A percentile compares a stretch with the other conserved stretches of the same genome.
Evolutionary conservation across 1,284 basidiomycete species (phyloP).

Genomic region (Porodaedalea pini): DNA sequence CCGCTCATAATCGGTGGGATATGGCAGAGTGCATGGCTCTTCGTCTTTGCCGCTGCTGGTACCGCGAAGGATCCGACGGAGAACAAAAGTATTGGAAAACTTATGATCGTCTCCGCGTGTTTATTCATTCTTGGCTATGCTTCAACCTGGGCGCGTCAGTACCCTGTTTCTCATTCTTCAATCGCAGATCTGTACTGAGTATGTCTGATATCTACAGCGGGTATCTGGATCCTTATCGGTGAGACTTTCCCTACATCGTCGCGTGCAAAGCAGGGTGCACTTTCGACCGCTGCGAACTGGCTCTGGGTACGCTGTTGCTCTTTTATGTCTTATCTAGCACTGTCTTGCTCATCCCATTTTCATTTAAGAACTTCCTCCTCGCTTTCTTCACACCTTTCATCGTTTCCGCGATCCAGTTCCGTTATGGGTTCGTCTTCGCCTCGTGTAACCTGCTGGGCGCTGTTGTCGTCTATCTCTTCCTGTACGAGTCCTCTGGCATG

Average conservation of each 20-base stretch:
- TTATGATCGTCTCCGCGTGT: slow-evolving; percentile 78
- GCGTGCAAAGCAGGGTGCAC: slow-evolving; percentile 70
- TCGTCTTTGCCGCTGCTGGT: slow-evolving; percentile 75
- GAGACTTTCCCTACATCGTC: slow-evolving; percentile 77
- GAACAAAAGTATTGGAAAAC: slow-evolving; percentile 49
- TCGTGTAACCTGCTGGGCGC: slow-evolving; percentile 58
- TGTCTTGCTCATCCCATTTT: not conserved
- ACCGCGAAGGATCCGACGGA: slow-evolving; percentile 55
- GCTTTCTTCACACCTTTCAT: slow-evolving; percentile 77
- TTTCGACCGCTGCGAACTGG: slow-evolving; percentile 70
- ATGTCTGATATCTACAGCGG: slow-evolving; percentile 29
- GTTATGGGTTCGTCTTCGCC: slow-evolving; percentile 69
- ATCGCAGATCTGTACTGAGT: not conserved
- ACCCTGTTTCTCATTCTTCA: not conserved
- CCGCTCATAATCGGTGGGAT: slow-evolving; percentile 67
- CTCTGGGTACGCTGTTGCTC: slow-evolving; percentile 35
- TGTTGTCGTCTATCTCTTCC: slow-evolving; percentile 69
- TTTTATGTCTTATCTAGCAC: not conserved
- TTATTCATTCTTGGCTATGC: slow-evolving; percentile 79
- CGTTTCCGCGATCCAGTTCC: slow-evolving; percentile 49
- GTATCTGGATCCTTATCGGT: slow-evolving; percentile 73
- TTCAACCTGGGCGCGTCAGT: slow-evolving; percentile 64
- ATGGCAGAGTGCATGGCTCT: slow-evolving; percentile 75
- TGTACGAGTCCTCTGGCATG: slow-evolving; percentile 72
- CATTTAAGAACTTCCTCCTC: slow-evolving; percentile 60